These are phyloP conservation scores for Lojkania enalia DNA, from an alignment of 2,329 filamentous ascomycete genomes.

Conservation along the genomic window DNA sequence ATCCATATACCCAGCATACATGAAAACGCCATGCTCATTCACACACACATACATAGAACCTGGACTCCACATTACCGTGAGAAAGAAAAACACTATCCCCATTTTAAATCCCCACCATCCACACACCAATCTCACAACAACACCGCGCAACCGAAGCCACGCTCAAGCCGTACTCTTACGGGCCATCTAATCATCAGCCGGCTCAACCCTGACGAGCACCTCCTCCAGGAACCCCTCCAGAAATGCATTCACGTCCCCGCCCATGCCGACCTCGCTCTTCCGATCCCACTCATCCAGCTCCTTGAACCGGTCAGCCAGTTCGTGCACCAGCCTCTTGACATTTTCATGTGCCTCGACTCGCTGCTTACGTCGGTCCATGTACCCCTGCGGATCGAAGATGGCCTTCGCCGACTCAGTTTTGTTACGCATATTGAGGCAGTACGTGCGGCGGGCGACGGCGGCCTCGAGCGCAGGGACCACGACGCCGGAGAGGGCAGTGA, in stretches of 20 bases:
- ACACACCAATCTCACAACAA: too few species aligned
- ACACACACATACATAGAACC: too few species aligned
- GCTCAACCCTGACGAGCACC: constrained; percentile 87
- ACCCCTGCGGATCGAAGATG: constrained; percentile 63
- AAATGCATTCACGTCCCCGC: constrained; percentile 83
- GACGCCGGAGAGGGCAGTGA: constrained; percentile 87
- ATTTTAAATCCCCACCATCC: too few species aligned
- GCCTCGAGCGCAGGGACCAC: constrained; percentile 92
- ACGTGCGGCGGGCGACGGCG: constrained; percentile 76
- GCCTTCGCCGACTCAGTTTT: constrained; percentile 48
- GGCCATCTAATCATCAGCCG: constrained; percentile 72
- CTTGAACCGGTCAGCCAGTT: constrained; percentile 79
- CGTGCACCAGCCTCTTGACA: constrained; percentile 77
- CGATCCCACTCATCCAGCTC: constrained; percentile 91
- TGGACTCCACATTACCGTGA: too few species aligned
- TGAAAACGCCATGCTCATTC: too few species aligned
- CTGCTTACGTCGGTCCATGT: constrained; percentile 37
- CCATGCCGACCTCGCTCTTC: constrained; percentile 88
- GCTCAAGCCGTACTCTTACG: too few species aligned
- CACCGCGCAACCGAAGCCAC: too few species aligned
- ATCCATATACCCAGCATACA: too few species aligned
- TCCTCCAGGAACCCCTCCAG: constrained; percentile 92
- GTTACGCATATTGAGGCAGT: constrained; percentile 57
- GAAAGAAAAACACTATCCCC: too few species aligned
- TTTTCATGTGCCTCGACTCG: constrained; percentile 73